Percentiles rank a stretch among this genome's conserved stretches.
Evolutionary conservation across 2,329 filamentous ascomycete genomes (phyloP).

Genomic region (Paecilomyces fulvus): DNA sequence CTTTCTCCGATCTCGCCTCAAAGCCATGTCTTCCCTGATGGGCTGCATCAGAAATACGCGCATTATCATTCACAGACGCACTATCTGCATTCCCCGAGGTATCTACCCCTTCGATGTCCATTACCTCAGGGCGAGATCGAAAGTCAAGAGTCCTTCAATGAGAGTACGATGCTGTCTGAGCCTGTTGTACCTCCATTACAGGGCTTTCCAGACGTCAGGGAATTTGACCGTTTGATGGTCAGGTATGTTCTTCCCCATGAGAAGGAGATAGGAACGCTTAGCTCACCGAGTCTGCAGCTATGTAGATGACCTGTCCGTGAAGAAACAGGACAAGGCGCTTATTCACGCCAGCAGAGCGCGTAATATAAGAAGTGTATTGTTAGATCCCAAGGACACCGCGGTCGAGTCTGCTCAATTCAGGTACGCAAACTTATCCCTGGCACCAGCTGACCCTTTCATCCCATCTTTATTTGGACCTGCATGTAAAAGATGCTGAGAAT

Average conservation of each 20-base stretch:
- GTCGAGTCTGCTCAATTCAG: constrained; percentile 44
- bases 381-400: constrained; percentile 42
- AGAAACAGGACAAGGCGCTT: constrained; percentile 45
- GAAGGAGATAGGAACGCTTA: neutral
- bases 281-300: constrained; percentile 26
- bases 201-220: constrained; percentile 38
- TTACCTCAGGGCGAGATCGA: constrained; percentile 32
- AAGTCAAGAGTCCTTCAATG: constrained; percentile 37
- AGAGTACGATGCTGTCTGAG: constrained; percentile 36
- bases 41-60: constrained; percentile 23
- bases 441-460: neutral
- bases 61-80: constrained; percentile 25
- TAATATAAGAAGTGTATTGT: constrained; percentile 40
- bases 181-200: constrained; percentile 34
- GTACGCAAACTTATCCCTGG: constrained; percentile 17
- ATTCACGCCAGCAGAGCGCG: constrained; percentile 41
- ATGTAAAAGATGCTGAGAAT: constrained; percentile 1
- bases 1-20: constrained; percentile 23
- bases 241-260: constrained; percentile 21
- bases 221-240: constrained; percentile 39
- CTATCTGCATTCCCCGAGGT: constrained; percentile 24
- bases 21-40: constrained; percentile 19
- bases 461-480: neutral
- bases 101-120: constrained; percentile 26
- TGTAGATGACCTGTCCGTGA: constrained; percentile 41